Base-by-base conservation (phyloP, 352 stramenopile genomes). In the Globisporangium mamillatum region DNA sequence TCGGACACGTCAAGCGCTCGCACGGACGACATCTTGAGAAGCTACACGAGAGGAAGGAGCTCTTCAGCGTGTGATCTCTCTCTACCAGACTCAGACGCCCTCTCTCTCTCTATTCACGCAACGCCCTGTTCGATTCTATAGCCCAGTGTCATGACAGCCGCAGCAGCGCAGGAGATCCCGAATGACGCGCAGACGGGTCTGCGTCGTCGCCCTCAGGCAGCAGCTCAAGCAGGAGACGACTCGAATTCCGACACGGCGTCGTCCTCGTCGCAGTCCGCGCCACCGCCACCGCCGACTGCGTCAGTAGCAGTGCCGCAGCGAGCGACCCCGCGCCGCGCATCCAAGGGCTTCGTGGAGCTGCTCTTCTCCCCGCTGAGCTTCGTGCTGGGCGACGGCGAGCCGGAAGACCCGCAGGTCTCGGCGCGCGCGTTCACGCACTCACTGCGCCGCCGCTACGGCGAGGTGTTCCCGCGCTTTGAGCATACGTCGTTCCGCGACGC, bases 401-500 rank as follows among this genome's bases (percentile, higher is more conserved):
- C 80, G 0, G 81, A 90, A 50, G 82, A 93, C 57, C 84, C 84
- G 58, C 84, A 93, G 70, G 68, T 67, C 27, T 55, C 81, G 18
- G 81, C 82, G 48, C 78, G 81, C 50, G 75, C 78, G 55, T 93
- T 93, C 66, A 77, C 76, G 56, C 77, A 86, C 64, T 76, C 69
- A 50, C 64, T 93, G 57, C 76, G 81, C 10, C 76, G 76, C 29
- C 76, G 80, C 48, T 94, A 92, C 46, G 83, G 83, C 4, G 76
- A 84, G 29, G 50, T 76, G 8, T 89, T 80, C 63, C 88, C 88
- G 20, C 81, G 75, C 50, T 95, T 95, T 58, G 85, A 93, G 75
- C 82, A 90, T 74, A 81, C 81, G 55, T 93, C 88, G 63, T 95
- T 95, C 73, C 81, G 85, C 20, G 88, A 95, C 61, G 85, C 88